These are phyloP conservation scores for Panicum hallii DNA, from an alignment of 202 grass and related monocot species.

Conservation along the genomic window DNA sequence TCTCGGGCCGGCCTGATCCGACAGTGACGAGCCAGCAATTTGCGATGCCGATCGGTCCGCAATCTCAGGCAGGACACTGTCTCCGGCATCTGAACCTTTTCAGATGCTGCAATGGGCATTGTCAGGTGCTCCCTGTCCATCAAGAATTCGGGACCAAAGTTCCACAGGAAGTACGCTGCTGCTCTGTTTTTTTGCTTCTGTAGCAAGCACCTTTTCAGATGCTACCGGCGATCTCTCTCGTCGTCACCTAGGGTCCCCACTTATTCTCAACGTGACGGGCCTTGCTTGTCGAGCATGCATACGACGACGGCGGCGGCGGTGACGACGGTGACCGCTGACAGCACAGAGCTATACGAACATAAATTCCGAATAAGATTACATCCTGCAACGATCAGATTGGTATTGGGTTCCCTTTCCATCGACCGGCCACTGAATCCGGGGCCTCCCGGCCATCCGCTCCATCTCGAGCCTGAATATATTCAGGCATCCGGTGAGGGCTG, in stretches of 20 bases:
- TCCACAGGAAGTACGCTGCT: neutral
- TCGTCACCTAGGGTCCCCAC: neutral
- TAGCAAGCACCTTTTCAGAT: neutral
- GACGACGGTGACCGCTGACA: neutral
- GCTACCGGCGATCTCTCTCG: neutral
- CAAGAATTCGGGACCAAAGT: too few species aligned
- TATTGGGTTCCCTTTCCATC: neutral
- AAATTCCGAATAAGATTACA: neutral
- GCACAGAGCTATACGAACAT: neutral
- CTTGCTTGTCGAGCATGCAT: neutral
- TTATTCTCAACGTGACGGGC: neutral
- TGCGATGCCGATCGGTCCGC: neutral
- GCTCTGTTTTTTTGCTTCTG: neutral
- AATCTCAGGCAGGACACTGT: too few species aligned
- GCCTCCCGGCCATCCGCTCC: too few species aligned
- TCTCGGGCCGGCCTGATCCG: neutral
- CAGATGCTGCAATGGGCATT: neutral
- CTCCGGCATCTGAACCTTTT: too few species aligned
- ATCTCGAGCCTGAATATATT: too few species aligned
- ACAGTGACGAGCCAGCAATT: neutral
- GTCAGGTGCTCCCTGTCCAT: neutral
- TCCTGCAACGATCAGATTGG: neutral
- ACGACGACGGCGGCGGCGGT: neutral
- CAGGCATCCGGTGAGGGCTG: too few species aligned
- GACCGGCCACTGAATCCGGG: too few species aligned